A percentile compares a stretch with the other conserved stretches of the same genome.
phyloP scores from a whole-genome alignment of 192 early-diverging fungal genomes.

The Thamnidium elegans region DNA sequence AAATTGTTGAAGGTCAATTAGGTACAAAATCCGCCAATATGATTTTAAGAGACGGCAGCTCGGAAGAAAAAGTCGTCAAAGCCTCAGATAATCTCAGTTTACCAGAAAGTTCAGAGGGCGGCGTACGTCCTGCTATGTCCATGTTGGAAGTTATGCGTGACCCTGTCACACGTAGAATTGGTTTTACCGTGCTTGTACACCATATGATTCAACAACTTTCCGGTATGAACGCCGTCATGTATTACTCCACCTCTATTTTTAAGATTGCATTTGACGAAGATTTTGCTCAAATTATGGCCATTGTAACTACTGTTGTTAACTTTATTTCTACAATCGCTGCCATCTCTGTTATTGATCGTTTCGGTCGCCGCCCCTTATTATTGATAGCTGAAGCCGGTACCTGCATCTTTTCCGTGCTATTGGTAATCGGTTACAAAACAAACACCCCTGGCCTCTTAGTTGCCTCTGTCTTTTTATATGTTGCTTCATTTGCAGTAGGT shows the following conservation, averaged over 20 bases:
- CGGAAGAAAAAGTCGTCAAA: not conserved
- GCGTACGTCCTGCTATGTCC: constrained; percentile 38
- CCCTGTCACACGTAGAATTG: constrained; percentile 54
- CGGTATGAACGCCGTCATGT: constrained; percentile 83
- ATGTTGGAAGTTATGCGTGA: constrained; percentile 56
- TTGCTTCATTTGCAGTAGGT: constrained; percentile 75
- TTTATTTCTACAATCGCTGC: constrained; percentile 61
- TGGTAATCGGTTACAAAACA: constrained; percentile 61
- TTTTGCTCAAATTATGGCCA: constrained; percentile 58
- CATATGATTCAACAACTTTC: constrained; percentile 79
- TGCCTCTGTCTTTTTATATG: constrained; percentile 70
- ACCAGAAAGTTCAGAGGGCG: not conserved
- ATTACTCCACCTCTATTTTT: constrained; percentile 82
- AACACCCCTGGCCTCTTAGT: constrained; percentile 55
- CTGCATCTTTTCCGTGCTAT: constrained; percentile 56
- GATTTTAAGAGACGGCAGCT: constrained; percentile 13
- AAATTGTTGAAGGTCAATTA: constrained; percentile 51
- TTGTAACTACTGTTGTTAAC: constrained; percentile 56
- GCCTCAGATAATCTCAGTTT: not conserved
- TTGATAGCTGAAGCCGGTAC: constrained; percentile 61
- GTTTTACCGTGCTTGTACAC: constrained; percentile 61
- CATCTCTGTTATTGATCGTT: constrained; percentile 55
- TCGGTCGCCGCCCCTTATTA: constrained; percentile 66
- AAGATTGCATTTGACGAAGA: constrained; percentile 52
- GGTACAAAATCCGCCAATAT: constrained; percentile 12